Evolutionary conservation across 192 early-diverging fungal genomes (phyloP).

Genomic region (Podila clonocystis): DNA sequence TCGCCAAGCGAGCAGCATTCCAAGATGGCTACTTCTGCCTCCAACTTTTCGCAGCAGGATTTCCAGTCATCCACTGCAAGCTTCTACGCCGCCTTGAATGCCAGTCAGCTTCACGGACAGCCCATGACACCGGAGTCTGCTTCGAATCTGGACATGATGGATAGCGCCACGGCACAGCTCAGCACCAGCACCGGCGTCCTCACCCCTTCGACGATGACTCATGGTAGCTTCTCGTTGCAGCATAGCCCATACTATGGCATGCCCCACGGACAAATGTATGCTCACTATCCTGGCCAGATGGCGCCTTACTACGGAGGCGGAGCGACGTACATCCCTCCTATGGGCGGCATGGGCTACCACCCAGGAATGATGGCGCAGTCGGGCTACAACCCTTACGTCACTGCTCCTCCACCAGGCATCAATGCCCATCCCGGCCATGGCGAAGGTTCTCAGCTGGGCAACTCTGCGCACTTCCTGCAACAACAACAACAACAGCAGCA

Average conservation of each 20-base stretch:
- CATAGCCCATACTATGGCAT: slow-evolving; percentile 38
- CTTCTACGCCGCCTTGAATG: slow-evolving; percentile 27
- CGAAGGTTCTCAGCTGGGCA: slow-evolving; percentile 17
- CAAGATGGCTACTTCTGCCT: slow-evolving; percentile 14
- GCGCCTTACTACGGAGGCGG: slow-evolving; percentile 39
- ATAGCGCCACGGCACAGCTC: slow-evolving; percentile 7
- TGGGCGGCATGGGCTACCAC: slow-evolving; percentile 31
- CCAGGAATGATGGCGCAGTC: slow-evolving; percentile 38
- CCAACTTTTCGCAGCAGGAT: slow-evolving; percentile 20
- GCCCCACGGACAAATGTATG: slow-evolving; percentile 41
- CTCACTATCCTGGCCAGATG: slow-evolving; percentile 47
- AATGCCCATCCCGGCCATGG: slow-evolving; percentile 12
- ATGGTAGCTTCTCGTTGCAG: slow-evolving; percentile 20
- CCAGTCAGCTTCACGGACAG: slow-evolving; percentile 12
- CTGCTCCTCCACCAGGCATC: slow-evolving; percentile 41
- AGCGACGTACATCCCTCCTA: slow-evolving; percentile 23
- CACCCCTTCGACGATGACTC: slow-evolving; percentile 16
- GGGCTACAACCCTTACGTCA: slow-evolving; percentile 34
- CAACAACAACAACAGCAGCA: slow-evolving; percentile 24
- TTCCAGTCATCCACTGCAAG: slow-evolving; percentile 14
- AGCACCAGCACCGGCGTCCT: slow-evolving; percentile 2
- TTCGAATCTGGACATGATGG: slow-evolving; percentile 12
- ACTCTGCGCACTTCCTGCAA: slow-evolving; percentile 22
- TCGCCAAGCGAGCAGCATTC: slow-evolving; percentile 3
- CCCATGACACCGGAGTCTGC: slow-evolving; percentile 6